Percentiles rank a stretch among this genome's conserved stretches.
These are phyloP conservation scores for Cytospora piceae DNA, from an alignment of 2,329 filamentous ascomycete species.

Conservation along the genomic window DNA sequence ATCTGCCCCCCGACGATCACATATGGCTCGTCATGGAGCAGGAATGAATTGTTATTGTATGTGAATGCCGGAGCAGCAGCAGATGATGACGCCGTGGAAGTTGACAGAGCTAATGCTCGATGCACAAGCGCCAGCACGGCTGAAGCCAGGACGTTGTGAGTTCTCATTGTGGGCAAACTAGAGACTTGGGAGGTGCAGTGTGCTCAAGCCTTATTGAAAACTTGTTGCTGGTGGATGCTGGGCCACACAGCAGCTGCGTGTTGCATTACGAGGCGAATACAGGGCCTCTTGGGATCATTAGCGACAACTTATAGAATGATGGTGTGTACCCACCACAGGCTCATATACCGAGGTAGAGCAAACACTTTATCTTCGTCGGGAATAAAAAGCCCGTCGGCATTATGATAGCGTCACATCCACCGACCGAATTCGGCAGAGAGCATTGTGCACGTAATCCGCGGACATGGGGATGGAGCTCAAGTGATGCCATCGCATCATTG, in stretches of 20 bases:
- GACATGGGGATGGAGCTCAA: no score
- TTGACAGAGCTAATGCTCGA: background rate
- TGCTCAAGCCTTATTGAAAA: background rate
- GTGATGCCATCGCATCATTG: no score
- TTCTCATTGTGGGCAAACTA: slow-evolving; percentile 2
- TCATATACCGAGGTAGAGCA: background rate
- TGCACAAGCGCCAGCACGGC: background rate
- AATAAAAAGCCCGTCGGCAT: background rate
- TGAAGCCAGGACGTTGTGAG: background rate
- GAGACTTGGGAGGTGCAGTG: background rate
- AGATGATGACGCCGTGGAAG: background rate
- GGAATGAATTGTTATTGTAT: slow-evolving; percentile 45
- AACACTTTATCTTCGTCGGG: background rate
- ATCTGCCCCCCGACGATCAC: slow-evolving; percentile 54
- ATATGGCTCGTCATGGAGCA: slow-evolving; percentile 45
- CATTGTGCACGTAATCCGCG: no score
- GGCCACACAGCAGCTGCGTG: background rate
- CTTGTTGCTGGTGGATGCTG: background rate
- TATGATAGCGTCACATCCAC: background rate
- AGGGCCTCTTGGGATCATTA: background rate
- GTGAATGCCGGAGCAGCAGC: slow-evolving; percentile 39
- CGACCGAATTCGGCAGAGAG: background rate
- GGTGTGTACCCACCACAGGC: background rate
- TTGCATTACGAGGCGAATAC: background rate
- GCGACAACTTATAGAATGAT: background rate